Conservation (phyloP, 768 basidiomycete genomes). For the Ramaria rubella region DNA sequence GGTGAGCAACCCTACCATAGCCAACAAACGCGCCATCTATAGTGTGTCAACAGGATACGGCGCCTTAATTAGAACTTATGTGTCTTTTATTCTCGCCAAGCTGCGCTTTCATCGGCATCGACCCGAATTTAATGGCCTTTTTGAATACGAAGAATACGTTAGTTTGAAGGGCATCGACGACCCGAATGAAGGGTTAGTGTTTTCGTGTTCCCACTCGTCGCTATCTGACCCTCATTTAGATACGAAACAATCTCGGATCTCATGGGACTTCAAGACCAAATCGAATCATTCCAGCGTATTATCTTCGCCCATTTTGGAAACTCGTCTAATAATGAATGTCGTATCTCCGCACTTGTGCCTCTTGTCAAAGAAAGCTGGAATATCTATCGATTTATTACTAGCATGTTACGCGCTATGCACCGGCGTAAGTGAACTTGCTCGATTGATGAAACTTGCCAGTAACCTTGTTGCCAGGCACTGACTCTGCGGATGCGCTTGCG, state of each 20-base stretch:
- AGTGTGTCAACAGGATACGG: slow-evolving; percentile 56
- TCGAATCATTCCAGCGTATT: slow-evolving; percentile 97
- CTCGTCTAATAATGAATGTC: slow-evolving; percentile 92
- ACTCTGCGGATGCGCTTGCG: slow-evolving; percentile 81
- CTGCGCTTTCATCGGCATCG: slow-evolving; percentile 92
- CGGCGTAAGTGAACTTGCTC: slow-evolving; percentile 50
- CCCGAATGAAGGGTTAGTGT: slow-evolving; percentile 91
- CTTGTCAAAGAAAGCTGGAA: slow-evolving; percentile 99
- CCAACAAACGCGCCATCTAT: neutral
- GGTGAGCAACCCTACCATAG: slow-evolving; percentile 40
- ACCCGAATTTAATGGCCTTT: slow-evolving; percentile 96
- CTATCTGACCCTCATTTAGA: slow-evolving; percentile 35
- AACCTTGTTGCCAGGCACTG: slow-evolving; percentile 58
- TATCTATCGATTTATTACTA: slow-evolving; percentile 97
- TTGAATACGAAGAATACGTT: slow-evolving; percentile 98
- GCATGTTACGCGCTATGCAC: slow-evolving; percentile 97
- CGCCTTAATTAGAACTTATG: slow-evolving; percentile 89
- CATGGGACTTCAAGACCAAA: slow-evolving; percentile 97
- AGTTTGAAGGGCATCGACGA: slow-evolving; percentile 96
- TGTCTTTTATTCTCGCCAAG: slow-evolving; percentile 92
- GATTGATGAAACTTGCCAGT: slow-evolving; percentile 2
- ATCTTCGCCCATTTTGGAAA: slow-evolving; percentile 92
- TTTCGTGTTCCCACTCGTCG: slow-evolving; percentile 1
- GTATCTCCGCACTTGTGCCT: slow-evolving; percentile 92
- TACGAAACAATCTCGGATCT: slow-evolving; percentile 98